Evolutionary conservation across 768 basidiomycete genomes (phyloP).

Genomic region (Steccherinum ochraceum): DNA sequence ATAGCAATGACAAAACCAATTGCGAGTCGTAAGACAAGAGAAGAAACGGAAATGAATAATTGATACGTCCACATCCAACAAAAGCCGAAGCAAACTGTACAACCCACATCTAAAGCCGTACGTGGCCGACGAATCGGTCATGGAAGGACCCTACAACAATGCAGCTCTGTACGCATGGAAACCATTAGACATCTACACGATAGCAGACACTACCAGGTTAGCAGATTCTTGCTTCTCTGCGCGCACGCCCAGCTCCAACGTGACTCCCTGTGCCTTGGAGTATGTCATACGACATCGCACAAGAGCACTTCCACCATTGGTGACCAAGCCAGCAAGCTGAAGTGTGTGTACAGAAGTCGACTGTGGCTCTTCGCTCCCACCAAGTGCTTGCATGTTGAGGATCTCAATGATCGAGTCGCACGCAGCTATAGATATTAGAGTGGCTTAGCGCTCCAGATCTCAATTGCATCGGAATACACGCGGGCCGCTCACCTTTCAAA

Average conservation of each 20-base stretch:
- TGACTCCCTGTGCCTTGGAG: conserved; percentile 84
- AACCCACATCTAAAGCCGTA: too few species aligned
- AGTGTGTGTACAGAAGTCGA: conserved; percentile 90
- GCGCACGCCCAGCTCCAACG: conserved; percentile 84
- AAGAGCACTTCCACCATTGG: conserved; percentile 93
- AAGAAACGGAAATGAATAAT: too few species aligned
- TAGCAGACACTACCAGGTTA: conserved; percentile 83
- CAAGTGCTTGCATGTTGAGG: conserved; percentile 94
- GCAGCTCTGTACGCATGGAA: neutral
- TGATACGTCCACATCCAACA: too few species aligned
- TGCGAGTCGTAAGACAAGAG: too few species aligned
- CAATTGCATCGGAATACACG: conserved; percentile 6
- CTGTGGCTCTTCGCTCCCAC: conserved; percentile 79
- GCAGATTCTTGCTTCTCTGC: conserved; percentile 88
- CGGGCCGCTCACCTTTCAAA: conserved; percentile 67
- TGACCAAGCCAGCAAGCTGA: conserved; percentile 85
- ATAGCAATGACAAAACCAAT: too few species aligned
- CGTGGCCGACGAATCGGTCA: too few species aligned
- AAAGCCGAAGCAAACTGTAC: neutral
- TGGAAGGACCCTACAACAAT: neutral
- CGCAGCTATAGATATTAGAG: conserved; percentile 55
- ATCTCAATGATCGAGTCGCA: conserved; percentile 96
- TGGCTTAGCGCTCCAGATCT: conserved; percentile 15
- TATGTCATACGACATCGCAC: conserved; percentile 95
- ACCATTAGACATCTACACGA: conserved; percentile 46